phyloP scores from a whole-genome alignment of 2,329 filamentous ascomycete genomes.

The Alternaria arborescens region DNA sequence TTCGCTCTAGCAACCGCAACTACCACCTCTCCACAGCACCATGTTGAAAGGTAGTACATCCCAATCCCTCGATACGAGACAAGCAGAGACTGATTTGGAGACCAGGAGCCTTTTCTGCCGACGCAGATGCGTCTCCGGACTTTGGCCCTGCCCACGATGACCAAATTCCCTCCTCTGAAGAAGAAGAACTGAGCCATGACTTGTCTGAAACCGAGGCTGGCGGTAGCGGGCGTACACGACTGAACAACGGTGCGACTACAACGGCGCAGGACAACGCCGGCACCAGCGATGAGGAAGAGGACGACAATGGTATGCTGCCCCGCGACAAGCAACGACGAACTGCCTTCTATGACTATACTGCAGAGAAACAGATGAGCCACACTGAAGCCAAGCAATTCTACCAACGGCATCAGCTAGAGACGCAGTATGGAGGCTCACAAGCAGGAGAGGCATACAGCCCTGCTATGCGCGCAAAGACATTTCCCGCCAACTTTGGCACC shows the following conservation, averaged over 20 bases:
- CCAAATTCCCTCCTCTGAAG: conserved; percentile 48
- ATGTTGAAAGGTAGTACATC: conserved; percentile 40
- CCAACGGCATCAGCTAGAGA: conserved; percentile 80
- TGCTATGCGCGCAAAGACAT: conserved; percentile 55
- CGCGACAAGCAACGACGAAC: conserved; percentile 71
- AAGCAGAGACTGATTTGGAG: conserved; percentile 15
- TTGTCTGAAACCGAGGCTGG: conserved; percentile 39
- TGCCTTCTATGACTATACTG: conserved; percentile 90
- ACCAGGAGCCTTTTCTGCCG: conserved; percentile 40
- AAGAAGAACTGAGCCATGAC: conserved; percentile 45
- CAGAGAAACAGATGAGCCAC: conserved; percentile 93
- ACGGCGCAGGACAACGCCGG: conserved; percentile 30
- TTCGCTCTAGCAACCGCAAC: conserved; percentile 24
- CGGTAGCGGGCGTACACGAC: conserved; percentile 21
- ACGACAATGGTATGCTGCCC: conserved; percentile 52
- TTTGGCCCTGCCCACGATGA: conserved; percentile 44
- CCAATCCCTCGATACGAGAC: background rate
- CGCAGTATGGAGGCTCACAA: conserved; percentile 53
- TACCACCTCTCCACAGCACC: conserved; percentile 26
- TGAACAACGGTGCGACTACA: conserved; percentile 30
- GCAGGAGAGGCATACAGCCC: conserved; percentile 53
- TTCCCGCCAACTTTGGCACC: conserved; percentile 52
- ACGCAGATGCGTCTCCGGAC: conserved; percentile 49
- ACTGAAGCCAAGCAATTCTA: conserved; percentile 96
- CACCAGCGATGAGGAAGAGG: conserved; percentile 39